Evolutionary conservation across 768 basidiomycete species (phyloP).

Genomic region (Boletus fagicola): DNA sequence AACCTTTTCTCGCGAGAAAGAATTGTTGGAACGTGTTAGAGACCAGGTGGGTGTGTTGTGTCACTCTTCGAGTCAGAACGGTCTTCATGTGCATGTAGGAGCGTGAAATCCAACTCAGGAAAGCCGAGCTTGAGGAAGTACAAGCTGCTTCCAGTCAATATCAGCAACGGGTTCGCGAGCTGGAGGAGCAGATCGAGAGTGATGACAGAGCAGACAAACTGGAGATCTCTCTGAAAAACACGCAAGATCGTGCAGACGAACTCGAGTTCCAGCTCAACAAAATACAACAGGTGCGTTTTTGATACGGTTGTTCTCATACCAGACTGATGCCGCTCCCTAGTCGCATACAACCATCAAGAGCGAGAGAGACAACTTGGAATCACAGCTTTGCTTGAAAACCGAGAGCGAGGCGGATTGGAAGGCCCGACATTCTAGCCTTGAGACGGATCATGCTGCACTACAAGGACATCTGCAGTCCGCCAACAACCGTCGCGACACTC

Average conservation of each 20-base stretch:
- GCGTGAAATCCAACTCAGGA: constrained; percentile 68
- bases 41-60: constrained; percentile 31
- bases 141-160: constrained; percentile 53
- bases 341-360: constrained; percentile 53
- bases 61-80: neutral
- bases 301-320: neutral
- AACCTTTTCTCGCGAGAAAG: constrained; percentile 47
- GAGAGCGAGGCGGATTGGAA: constrained; percentile 50
- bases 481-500: constrained; percentile 44
- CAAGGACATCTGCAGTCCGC: constrained; percentile 45
- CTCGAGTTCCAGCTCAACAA: constrained; percentile 81
- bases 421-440: constrained; percentile 46
- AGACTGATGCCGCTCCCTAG: constrained; percentile 36
- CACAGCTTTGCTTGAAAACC: constrained; percentile 41
- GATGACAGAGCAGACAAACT: constrained; percentile 78
- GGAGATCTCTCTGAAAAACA: constrained; percentile 70
- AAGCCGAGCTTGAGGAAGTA: constrained; percentile 50
- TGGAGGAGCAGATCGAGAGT: constrained; percentile 79
- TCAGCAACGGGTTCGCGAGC: constrained; percentile 60
- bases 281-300: constrained; percentile 61
- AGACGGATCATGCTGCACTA: constrained; percentile 37
- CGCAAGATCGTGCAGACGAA: constrained; percentile 79
- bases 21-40: constrained; percentile 36
- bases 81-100: constrained; percentile 44
- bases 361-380: constrained; percentile 58